Evolutionary conservation across 2,329 filamentous ascomycete species (phyloP).

Genomic region (Ophiostoma quercus): DNA sequence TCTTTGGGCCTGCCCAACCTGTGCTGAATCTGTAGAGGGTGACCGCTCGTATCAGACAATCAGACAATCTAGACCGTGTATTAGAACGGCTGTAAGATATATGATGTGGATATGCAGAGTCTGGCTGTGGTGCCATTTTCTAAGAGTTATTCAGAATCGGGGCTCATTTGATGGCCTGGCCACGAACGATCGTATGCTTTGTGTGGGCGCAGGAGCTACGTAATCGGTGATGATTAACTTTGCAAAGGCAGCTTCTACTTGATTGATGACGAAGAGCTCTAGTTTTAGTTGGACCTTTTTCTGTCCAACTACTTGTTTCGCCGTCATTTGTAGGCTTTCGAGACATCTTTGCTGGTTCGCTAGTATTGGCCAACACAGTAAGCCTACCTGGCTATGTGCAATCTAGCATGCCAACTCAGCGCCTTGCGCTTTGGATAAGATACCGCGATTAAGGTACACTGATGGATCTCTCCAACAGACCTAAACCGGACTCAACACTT

Average conservation of each 20-base stretch:
- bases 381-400: no score
- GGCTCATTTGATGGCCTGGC: no score
- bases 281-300: background rate
- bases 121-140: background rate
- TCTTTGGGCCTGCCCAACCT: background rate
- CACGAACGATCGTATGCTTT: background rate
- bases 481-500: background rate
- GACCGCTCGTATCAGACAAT: background rate
- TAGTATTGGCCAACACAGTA: no score
- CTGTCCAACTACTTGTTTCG: background rate
- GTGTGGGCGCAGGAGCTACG: no score
- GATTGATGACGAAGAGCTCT: no score
- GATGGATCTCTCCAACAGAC: background rate
- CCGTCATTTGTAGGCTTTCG: background rate
- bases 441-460: no score
- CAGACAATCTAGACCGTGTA: background rate
- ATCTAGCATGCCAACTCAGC: no score
- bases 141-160: background rate
- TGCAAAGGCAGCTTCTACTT: no score
- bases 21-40: background rate
- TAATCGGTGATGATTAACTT: no score
- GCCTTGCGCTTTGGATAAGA: no score
- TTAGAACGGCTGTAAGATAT: background rate
- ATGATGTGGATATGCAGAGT: background rate
- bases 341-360: no score